Percentiles rank a stretch among this genome's conserved stretches.
These are phyloP conservation scores for Huiozyma naganishii DNA, from an alignment of 805 yeast species.

Conservation along the genomic window DNA sequence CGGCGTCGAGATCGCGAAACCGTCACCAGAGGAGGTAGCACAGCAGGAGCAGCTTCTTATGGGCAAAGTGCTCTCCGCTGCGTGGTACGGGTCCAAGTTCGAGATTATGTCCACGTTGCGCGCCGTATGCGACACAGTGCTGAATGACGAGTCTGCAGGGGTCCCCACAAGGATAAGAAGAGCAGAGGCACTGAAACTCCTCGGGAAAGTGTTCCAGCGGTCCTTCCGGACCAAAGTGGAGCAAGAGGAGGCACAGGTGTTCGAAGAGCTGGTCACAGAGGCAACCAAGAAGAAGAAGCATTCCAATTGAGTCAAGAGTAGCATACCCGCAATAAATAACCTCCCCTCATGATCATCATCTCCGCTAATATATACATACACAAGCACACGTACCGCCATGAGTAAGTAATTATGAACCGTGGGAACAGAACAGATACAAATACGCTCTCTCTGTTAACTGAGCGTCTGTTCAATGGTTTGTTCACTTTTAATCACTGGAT, in stretches of 20 bases:
- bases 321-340: not conserved
- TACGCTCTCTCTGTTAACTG: no score
- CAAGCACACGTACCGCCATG: not conserved
- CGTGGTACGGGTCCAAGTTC: conserved; percentile 74
- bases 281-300: conserved; percentile 34
- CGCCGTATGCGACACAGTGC: conserved; percentile 55
- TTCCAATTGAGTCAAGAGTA: not conserved
- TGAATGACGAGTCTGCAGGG: conserved; percentile 46
- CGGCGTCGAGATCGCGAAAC: conserved; percentile 46
- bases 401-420: not conserved
- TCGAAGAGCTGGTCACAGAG: conserved; percentile 58
- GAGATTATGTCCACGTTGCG: conserved; percentile 67
- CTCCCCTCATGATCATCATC: not conserved
- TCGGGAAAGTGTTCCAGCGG: conserved; percentile 53
- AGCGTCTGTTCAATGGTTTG: no score
- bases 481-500: no score
- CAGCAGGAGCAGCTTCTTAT: conserved; percentile 63
- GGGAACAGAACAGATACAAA: not conserved
- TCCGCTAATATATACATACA: not conserved
- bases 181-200: conserved; percentile 49
- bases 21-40: conserved; percentile 52
- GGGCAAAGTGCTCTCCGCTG: conserved; percentile 74
- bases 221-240: conserved; percentile 56
- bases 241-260: conserved; percentile 66
- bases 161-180: conserved; percentile 40